Percentiles rank a stretch among this genome's conserved stretches.
phyloP scores from a whole-genome alignment of 2,329 filamentous ascomycete species.

The Colletotrichum cordylinicola region DNA sequence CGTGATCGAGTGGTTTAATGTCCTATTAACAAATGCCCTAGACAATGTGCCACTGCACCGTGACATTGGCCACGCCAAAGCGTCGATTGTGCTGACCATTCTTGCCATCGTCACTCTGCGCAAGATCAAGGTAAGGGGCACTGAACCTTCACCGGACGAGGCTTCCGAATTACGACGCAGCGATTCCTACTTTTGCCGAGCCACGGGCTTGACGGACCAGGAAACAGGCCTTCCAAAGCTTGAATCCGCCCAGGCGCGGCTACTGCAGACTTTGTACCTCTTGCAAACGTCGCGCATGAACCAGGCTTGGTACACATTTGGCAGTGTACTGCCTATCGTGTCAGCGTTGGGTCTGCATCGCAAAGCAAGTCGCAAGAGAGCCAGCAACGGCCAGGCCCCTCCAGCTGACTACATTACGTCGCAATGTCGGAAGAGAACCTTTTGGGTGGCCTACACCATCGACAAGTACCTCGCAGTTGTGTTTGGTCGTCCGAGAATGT shows the following conservation, averaged over 20 bases:
- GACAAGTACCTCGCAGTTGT: constrained; percentile 70
- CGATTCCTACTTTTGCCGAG: constrained; percentile 29
- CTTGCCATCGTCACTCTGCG: constrained; percentile 54
- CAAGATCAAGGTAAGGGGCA: constrained; percentile 39
- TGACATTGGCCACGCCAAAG: constrained; percentile 47
- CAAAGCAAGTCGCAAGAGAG: constrained; percentile 10
- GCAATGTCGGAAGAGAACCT: constrained; percentile 62
- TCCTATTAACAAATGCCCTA: constrained; percentile 40
- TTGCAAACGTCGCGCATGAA: constrained; percentile 65
- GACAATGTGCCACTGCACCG: constrained; percentile 39
- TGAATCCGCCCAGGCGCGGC: constrained; percentile 62
- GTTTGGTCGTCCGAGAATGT: constrained; percentile 63
- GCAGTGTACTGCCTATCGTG: constrained; percentile 59
- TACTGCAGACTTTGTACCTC: constrained; percentile 64
- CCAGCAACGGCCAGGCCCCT: neutral
- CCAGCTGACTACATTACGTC: constrained; percentile 46
- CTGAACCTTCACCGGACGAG: neutral
- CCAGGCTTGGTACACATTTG: constrained; percentile 67
- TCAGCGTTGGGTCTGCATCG: constrained; percentile 43
- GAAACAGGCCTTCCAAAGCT: constrained; percentile 60
- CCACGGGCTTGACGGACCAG: constrained; percentile 35
- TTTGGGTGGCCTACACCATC: constrained; percentile 68
- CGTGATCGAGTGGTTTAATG: constrained; percentile 51
- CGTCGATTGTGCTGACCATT: constrained; percentile 52
- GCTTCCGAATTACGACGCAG: constrained; percentile 23